Conservation (phyloP, 2,329 filamentous ascomycete genomes). For the Xylariaceae sp. region DNA sequence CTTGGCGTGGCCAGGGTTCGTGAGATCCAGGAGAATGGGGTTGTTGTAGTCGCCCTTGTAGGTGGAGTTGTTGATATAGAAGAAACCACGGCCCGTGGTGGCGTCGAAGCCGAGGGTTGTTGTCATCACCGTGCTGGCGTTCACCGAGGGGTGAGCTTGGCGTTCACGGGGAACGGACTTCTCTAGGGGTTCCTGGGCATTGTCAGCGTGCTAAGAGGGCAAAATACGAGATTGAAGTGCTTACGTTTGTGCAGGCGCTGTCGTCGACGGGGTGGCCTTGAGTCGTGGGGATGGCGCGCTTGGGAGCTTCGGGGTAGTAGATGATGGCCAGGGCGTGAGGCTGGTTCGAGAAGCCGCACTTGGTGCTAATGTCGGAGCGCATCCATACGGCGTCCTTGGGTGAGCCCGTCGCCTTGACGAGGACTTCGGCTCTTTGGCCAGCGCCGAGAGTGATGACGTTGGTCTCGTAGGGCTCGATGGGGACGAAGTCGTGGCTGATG, state of each 20-base stretch:
- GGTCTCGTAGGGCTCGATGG: slow-evolving; percentile 47
- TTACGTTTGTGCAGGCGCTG: not conserved
- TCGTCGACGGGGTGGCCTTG: not conserved
- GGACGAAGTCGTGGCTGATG: slow-evolving; percentile 50
- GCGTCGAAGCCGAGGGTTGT: not conserved
- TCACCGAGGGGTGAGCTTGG: not conserved
- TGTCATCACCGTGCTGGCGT: not conserved
- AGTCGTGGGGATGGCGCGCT: not conserved
- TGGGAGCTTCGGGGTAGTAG: not conserved
- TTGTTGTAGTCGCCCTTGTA: not conserved
- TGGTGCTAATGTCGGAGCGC: not conserved
- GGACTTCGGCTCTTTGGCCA: slow-evolving; percentile 38
- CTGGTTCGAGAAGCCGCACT: slow-evolving; percentile 35
- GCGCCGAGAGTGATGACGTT: slow-evolving; percentile 34
- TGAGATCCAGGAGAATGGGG: not conserved
- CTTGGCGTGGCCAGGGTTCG: not conserved
- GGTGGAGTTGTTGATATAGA: not conserved
- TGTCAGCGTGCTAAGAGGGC: not conserved
- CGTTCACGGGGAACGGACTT: not conserved
- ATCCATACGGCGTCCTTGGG: not conserved
- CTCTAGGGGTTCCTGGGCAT: not conserved
- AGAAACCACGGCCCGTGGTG: not conserved
- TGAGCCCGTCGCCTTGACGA: not conserved
- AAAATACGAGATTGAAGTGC: not conserved
- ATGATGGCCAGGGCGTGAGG: slow-evolving; percentile 20